These are phyloP conservation scores for Taxillus chinensis DNA, from an alignment of 164 flowering plant species.

Conservation along the genomic window DNA sequence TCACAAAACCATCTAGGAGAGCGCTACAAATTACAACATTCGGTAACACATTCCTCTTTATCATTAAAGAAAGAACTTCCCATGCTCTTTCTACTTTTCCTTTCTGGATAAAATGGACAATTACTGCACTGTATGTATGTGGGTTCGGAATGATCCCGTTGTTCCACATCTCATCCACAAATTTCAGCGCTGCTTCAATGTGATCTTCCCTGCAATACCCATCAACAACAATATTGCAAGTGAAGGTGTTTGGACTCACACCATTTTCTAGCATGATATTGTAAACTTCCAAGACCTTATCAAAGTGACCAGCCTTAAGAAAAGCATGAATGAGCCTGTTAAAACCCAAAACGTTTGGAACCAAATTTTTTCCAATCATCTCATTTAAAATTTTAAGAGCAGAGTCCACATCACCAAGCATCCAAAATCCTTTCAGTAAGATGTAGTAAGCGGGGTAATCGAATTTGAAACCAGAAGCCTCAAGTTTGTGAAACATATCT, in stretches of 20 bases:
- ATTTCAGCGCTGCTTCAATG: conserved; percentile 29
- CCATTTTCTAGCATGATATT: conserved; percentile 24
- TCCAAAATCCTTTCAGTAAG: conserved; percentile 36
- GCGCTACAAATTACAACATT: conserved; percentile 28
- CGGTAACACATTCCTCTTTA: conserved; percentile 36
- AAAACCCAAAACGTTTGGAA: conserved; percentile 24
- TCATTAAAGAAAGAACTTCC: conserved; percentile 42
- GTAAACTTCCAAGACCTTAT: conserved; percentile 26
- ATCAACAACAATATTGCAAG: conserved; percentile 32
- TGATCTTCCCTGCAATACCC: conserved; percentile 38
- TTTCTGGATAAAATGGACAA: conserved; percentile 33
- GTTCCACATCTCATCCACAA: conserved; percentile 30
- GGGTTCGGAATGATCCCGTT: conserved; percentile 30
- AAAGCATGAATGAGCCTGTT: conserved; percentile 28
- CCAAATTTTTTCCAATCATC: conserved; percentile 31
- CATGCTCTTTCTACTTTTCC: conserved; percentile 23
- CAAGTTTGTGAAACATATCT: conserved; percentile 20
- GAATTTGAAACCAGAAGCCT: conserved; percentile 22
- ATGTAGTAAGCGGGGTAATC: conserved; percentile 29
- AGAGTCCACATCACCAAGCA: conserved; percentile 28
- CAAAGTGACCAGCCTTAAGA: conserved; percentile 26
- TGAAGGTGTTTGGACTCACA: conserved; percentile 18
- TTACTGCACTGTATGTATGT: conserved; percentile 29
- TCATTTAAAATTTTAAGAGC: conserved; percentile 28
- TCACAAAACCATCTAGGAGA: conserved; percentile 44